Percentiles rank a stretch among this genome's conserved stretches.
Evolutionary conservation across 306 rosid genomes (phyloP).

Genomic region (Castanopsis chinensis): DNA sequence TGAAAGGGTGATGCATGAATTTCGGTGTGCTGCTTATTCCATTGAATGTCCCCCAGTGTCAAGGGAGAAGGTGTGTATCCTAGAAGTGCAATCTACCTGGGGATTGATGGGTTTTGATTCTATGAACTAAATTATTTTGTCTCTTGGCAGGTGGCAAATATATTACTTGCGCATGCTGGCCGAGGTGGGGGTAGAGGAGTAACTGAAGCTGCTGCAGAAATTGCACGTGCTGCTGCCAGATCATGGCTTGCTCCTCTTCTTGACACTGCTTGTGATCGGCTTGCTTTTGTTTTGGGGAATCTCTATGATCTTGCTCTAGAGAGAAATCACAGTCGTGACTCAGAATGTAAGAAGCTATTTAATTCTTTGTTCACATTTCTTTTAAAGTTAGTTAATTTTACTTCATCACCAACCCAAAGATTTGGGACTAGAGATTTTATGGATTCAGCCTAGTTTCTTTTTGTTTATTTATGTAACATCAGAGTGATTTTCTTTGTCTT

Average conservation of each 20-base stretch:
- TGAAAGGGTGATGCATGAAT: conserved; percentile 95
- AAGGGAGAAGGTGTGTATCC: conserved; percentile 74
- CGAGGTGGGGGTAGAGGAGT: conserved; percentile 85
- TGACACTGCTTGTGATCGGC: conserved; percentile 94
- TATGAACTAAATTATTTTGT: conserved; percentile 18
- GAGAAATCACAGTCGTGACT: conserved; percentile 58
- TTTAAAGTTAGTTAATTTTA: neutral
- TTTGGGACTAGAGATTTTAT: neutral
- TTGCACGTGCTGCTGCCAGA: conserved; percentile 93
- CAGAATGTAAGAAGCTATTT: conserved; percentile 56
- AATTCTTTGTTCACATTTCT: neutral
- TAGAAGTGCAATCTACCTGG: conserved; percentile 1
- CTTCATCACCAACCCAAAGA: neutral
- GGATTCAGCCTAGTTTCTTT: neutral
- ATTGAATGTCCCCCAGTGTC: conserved; percentile 91
- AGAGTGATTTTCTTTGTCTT: neutral
- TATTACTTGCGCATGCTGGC: conserved; percentile 94
- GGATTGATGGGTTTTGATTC: neutral
- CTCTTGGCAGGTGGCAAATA: conserved; percentile 81
- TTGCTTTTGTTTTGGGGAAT: conserved; percentile 81
- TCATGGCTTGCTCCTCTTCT: conserved; percentile 99
- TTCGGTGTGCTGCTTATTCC: conserved; percentile 93
- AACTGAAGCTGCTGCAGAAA: conserved; percentile 97
- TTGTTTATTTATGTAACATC: neutral
- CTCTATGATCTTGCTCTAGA: conserved; percentile 90